phyloP scores from a whole-genome alignment of 140 eudicot species.

The Cichorium intybus region DNA sequence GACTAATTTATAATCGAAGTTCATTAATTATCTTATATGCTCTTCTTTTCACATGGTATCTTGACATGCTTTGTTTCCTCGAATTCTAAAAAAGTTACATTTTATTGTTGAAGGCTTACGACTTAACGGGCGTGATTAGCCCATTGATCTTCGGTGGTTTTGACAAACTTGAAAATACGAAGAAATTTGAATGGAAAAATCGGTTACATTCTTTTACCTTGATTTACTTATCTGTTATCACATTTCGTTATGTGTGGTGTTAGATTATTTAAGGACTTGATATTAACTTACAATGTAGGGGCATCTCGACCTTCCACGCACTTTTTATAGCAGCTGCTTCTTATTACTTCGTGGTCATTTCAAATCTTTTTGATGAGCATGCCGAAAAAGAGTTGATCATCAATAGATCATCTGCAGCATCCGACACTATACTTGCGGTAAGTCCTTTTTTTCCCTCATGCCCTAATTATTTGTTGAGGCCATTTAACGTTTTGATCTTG shows the following conservation, averaged over 20 bases:
- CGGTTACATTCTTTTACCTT: conserved; percentile 22
- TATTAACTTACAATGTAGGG: conserved; percentile 33
- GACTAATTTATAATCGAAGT: no score
- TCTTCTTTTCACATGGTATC: neutral
- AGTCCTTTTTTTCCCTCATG: neutral
- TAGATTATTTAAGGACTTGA: no score
- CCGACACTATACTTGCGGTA: conserved; percentile 65
- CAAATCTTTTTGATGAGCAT: conserved; percentile 51
- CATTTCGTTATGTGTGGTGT: no score
- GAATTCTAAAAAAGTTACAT: conserved; percentile 11
- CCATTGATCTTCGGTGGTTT: conserved; percentile 43
- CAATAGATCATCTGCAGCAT: conserved; percentile 43
- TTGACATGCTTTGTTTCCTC: neutral
- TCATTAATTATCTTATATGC: neutral
- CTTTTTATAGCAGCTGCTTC: conserved; percentile 61
- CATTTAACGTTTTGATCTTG: neutral
- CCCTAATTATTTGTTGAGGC: neutral
- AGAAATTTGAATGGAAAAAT: conserved; percentile 70
- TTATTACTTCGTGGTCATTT: conserved; percentile 50
- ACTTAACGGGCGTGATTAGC: conserved; percentile 41
- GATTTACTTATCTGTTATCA: neutral
- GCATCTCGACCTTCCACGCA: conserved; percentile 83
- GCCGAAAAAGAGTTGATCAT: conserved; percentile 34
- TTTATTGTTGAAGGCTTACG: conserved; percentile 51
- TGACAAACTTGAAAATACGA: conserved; percentile 31